phyloP scores from a whole-genome alignment of 495 filamentous ascomycete genomes.

The Letharia lupina region DNA sequence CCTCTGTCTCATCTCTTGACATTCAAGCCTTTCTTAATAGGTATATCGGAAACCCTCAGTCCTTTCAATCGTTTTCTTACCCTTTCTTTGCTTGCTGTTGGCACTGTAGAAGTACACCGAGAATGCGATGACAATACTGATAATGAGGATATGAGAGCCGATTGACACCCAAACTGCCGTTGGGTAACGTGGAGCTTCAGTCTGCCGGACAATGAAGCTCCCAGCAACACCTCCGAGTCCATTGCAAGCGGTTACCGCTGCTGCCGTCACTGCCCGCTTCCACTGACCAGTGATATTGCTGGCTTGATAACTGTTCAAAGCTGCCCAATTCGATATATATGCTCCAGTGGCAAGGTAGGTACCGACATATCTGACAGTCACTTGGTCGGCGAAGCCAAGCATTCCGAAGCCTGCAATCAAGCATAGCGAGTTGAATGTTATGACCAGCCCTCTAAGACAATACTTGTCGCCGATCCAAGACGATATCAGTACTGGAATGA shows the following conservation, averaged over 20 bases:
- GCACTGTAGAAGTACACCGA: slow-evolving; percentile 52
- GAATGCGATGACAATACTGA: slow-evolving; percentile 51
- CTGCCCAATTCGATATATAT: slow-evolving; percentile 75
- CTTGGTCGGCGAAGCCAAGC: slow-evolving; percentile 61
- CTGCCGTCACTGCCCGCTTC: slow-evolving; percentile 66
- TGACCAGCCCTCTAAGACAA: slow-evolving; percentile 56
- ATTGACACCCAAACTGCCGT: slow-evolving; percentile 69
- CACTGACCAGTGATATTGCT: slow-evolving; percentile 68
- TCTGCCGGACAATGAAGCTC: slow-evolving; percentile 60
- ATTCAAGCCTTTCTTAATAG: slow-evolving; percentile 15
- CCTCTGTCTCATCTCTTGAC: not conserved
- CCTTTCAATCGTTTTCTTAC: slow-evolving; percentile 45
- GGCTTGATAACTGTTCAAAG: slow-evolving; percentile 62
- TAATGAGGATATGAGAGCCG: slow-evolving; percentile 61
- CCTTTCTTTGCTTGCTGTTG: slow-evolving; percentile 45
- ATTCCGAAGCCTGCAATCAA: slow-evolving; percentile 67
- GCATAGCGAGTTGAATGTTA: slow-evolving; percentile 63
- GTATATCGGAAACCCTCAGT: slow-evolving; percentile 34
- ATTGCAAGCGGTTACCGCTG: slow-evolving; percentile 60
- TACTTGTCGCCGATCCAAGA: slow-evolving; percentile 61
- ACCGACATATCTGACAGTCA: slow-evolving; percentile 63
- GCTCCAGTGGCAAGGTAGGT: slow-evolving; percentile 69
- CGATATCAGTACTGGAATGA: slow-evolving; percentile 60
- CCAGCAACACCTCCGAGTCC: slow-evolving; percentile 70
- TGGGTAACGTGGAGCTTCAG: slow-evolving; percentile 59